Base-by-base conservation (phyloP, 306 rosid species). In the Purshia tridentata region DNA sequence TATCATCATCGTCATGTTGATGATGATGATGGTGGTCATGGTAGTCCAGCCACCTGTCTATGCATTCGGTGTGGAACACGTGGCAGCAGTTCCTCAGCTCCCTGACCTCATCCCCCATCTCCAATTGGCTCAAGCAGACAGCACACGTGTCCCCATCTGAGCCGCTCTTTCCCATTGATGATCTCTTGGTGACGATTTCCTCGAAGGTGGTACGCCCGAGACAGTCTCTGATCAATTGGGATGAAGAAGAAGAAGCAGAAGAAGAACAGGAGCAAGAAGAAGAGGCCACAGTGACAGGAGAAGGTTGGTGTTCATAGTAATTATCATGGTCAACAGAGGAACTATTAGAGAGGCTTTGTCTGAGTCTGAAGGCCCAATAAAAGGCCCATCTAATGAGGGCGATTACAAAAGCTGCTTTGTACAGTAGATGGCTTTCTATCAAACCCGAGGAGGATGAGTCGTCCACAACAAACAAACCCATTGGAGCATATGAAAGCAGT, bases 1-100 rank as follows among this genome's bases (percentile, higher is more conserved):
- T 84, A 8, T 86, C 81, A 1, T 76, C 74, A 0, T 65, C 39
- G 6, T 40, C 29, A 15, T 53, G 49, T 8, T 53, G 44, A 9
- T 51, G 47, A 4, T 67, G 72, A 14, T 14, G 50, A 35, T 77
- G 68, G 40, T 72, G 73, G 2, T 77, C 88, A 61, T 74, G 65
- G 18, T 84, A 86, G 55, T 89, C 88, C 46, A 86, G 69, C 96
- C 97, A 91, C 63, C 82, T 81, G 65, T 89, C 96, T 6, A 91
- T 86, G 85, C 97, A 91, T 45, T 91, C 97, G 9, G 76, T 81
- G 70, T 91, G 97, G 77, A 89, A 91, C 3, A 89, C 88, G 49
- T 89, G 96, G 81, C 85, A 79, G 67, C 97, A 91, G 71, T 91
- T 89, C 81, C 88, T 55, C 7, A 91, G 76, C 48, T 89, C 97